These are phyloP conservation scores for Vanrija humicola DNA, from an alignment of 1,284 basidiomycete species.

Conservation along the genomic window DNA sequence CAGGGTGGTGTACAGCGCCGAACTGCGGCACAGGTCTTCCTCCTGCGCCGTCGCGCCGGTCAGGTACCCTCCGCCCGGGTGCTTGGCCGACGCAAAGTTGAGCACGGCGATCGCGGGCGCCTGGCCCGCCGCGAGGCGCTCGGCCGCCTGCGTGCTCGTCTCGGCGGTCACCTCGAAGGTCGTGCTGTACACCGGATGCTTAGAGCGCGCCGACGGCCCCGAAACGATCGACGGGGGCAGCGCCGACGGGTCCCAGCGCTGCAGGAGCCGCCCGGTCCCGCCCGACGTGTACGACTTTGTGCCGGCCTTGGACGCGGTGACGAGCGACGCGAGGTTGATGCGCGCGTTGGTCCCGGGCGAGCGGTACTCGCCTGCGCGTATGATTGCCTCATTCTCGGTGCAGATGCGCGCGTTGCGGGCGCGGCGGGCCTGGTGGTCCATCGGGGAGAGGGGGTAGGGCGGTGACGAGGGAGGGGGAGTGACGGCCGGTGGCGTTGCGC, in stretches of 20 bases:
- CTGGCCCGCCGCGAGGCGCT: background rate
- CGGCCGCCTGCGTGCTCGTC: constrained; percentile 8
- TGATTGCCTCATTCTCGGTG: background rate
- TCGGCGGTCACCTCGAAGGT: constrained; percentile 7
- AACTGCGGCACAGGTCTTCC: constrained; percentile 16
- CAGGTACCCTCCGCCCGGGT: constrained; percentile 17
- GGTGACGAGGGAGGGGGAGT: too few relatives aligned
- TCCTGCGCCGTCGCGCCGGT: constrained; percentile 15
- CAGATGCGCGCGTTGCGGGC: too few relatives aligned
- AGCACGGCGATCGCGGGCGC: constrained; percentile 5
- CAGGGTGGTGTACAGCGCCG: constrained; percentile 13
- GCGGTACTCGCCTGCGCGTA: background rate
- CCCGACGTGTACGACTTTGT: background rate
- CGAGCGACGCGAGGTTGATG: background rate
- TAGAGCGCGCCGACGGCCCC: background rate
- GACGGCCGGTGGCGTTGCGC: too few relatives aligned
- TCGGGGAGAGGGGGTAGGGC: too few relatives aligned
- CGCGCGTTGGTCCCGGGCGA: background rate
- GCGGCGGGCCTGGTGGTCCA: too few relatives aligned
- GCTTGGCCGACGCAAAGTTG: constrained; percentile 16
- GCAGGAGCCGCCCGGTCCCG: background rate
- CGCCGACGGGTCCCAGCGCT: too few relatives aligned
- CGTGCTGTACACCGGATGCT: background rate
- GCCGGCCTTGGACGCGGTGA: background rate
- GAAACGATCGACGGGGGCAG: too few relatives aligned